Evolutionary conservation across 169 alveolate genomes (phyloP), one percentile per base, ranked within the genome.

Genomic region (Cryptosporidium ryanae): DNA sequence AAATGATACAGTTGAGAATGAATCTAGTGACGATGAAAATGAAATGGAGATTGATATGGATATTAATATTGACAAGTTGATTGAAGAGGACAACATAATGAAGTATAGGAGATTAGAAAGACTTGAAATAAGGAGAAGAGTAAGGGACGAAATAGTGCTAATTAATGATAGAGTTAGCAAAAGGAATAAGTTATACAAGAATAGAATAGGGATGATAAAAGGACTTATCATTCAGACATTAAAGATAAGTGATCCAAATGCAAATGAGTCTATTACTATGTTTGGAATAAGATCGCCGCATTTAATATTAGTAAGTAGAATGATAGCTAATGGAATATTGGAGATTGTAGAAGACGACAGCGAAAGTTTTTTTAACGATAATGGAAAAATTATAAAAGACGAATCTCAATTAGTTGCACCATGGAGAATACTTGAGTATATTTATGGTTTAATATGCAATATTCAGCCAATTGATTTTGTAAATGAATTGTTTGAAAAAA

Each of bases 261-360:
- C 46, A 32, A 43, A 50, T 2, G 87, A 76, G 44, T 76, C 87
- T 23, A 23, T 76, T n/a, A 48, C 61, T 5, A 38, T n/a, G 17
- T 76, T 76, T 46, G 87, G 87, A 43, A 48, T 59, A 44, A 76
- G 64, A 44, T 76, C 87, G n/a, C 71, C 63, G 5, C 87, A 76
- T 61, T 59, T 76, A 65, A 17, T 61, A 57, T 61, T 76, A 61
- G 71, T 76, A 34, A 38, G 71, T 76, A 38, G 46, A 13, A 38
- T 76, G 49, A 48, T 59, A 44, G 52, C 13, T 12, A 46, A 61
- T 44, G 87, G 87, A 76, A n/a, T 76, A 38, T 48, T 76, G 49
- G 71, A 61, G 34, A 76, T 76, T 17, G 17, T 76, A 34, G 71
- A 76, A 34, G 87, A 76, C 27, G 87, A 76, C 25, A 43, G 43